Conservation (phyloP, 108 stramenopile species). For the Cyclotella choctawhatcheeana region DNA sequence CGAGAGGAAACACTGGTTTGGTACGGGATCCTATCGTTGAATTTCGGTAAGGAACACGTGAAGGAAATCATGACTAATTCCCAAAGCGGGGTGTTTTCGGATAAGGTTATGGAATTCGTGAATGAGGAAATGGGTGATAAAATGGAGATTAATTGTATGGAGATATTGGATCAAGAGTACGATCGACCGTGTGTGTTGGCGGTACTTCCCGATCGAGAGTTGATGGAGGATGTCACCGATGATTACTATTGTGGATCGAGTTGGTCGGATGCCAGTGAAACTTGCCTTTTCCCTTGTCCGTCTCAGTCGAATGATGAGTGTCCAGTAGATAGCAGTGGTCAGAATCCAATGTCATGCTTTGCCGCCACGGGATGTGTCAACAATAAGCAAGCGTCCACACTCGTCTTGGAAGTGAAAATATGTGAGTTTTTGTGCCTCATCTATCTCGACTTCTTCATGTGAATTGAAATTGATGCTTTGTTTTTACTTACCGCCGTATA, state of each 20-base stretch:
- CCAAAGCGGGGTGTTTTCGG: not conserved
- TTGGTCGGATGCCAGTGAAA: constrained; percentile 13
- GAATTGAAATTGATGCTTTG: too few species aligned
- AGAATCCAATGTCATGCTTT: not conserved
- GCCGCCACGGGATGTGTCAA: constrained; percentile 1
- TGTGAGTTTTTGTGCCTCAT: too few species aligned
- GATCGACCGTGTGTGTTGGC: constrained; percentile 28
- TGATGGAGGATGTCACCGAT: not conserved
- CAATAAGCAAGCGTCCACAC: not conserved
- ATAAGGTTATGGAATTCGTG: not conserved
- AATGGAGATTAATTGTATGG: not conserved
- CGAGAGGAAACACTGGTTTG: constrained; percentile 6
- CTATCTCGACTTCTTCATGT: too few species aligned
- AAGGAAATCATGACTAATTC: not conserved
- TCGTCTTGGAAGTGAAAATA: constrained; percentile 12
- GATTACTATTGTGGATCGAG: not conserved
- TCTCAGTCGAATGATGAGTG: not conserved
- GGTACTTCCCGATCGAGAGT: not conserved
- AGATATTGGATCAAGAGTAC: constrained; percentile 2
- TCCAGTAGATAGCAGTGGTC: not conserved
- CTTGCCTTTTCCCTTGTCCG: constrained; percentile 7
- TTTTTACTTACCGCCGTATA: too few species aligned
- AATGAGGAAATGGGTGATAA: not conserved
- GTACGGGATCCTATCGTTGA: constrained; percentile 4
- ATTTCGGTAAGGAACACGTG: not conserved